Percentiles rank a stretch among this genome's conserved stretches.
phyloP scores from a whole-genome alignment of 2,329 filamentous ascomycete species.

The Geosmithia flava region DNA sequence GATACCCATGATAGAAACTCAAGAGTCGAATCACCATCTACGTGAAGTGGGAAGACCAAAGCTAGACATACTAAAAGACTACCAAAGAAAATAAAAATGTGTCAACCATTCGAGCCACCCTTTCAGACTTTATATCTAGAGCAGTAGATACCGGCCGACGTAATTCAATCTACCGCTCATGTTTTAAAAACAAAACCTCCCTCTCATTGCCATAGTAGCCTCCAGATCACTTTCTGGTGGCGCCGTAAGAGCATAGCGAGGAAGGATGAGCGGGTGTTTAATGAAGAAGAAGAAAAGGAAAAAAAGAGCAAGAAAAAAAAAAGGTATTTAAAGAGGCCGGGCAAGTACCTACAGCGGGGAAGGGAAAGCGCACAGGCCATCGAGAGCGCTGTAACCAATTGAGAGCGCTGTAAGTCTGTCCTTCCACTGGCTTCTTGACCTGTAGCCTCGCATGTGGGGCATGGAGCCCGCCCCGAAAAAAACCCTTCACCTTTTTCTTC shows the following conservation, averaged over 20 bases:
- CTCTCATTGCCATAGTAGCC: conserved; percentile 39
- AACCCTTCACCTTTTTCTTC: background rate
- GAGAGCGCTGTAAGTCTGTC: too few relatives aligned
- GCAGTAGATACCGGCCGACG: conserved; percentile 78
- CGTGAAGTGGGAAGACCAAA: background rate
- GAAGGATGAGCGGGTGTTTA: conserved; percentile 14
- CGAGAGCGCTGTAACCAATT: background rate
- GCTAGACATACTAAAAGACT: background rate
- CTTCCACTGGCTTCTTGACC: background rate
- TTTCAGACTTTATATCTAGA: conserved; percentile 64
- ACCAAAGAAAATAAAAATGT: conserved; percentile 30
- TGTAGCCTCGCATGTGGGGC: background rate
- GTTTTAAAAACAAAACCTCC: background rate
- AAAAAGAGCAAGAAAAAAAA: background rate
- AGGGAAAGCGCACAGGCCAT: background rate
- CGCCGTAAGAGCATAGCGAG: conserved; percentile 13
- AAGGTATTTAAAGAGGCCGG: background rate
- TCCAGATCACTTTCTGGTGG: background rate
- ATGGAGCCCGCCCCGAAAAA: background rate
- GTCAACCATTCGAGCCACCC: conserved; percentile 76
- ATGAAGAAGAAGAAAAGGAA: conserved; percentile 11
- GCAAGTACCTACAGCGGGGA: too few relatives aligned
- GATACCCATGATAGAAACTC: conserved; percentile 9
- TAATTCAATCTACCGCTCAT: conserved; percentile 48
- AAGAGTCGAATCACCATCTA: background rate